Evolutionary conservation across 108 stramenopile species (phyloP), one percentile per base, ranked within the genome.

Genomic region (Stephanodiscus minutulus): DNA sequence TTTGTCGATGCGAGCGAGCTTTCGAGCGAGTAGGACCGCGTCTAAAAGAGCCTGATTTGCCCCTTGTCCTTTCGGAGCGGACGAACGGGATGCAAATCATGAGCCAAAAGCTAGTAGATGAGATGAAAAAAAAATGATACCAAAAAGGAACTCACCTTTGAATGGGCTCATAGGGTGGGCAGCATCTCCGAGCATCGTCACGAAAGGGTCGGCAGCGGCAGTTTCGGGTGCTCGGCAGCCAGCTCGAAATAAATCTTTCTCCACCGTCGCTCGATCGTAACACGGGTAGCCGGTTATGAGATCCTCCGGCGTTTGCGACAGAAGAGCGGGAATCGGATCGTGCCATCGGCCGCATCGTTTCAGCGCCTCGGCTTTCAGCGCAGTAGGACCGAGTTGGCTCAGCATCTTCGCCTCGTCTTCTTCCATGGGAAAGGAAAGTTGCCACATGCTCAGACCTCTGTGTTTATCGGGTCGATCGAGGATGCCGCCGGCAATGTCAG

Each of bases 141-240:
- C 59, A 60, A 33, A 28, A 28, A 58, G 13, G 35, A n/a, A 22
- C 29, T 60, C 35, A 60, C 59, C 55, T 56, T 94, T 94, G 63
- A 94, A 94, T 12, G 93, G 93, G 46, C 74, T 77, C 93, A 94
- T 94, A 28, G 93, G 93, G 75, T 93, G 93, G 17, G 84, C 86
- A 13, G 93, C 93, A 79, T 94, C 93, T 2, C 93, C 93, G 11
- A 94, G 78, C 25, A 91, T 39, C 0, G 90, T 89, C 7, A 87
- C 83, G 28, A 53, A 66, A 13, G 59, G 29, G 29, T 60, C 35
- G n/a, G 37, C 18, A 36, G 35, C 65, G 12, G 64, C 53, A 46
- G 50, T 36, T 36, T 71, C 41, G 20, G 68, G 13, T 15, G 43
- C 48, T 22, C 74, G 50, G 27, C 49, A 43, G 46, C 67, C 72